A percentile compares a stretch with the other conserved stretches of the same genome.
These are phyloP conservation scores for Lecanicillium sp. DNA, from an alignment of 2,329 filamentous ascomycete species.

Conservation along the genomic window DNA sequence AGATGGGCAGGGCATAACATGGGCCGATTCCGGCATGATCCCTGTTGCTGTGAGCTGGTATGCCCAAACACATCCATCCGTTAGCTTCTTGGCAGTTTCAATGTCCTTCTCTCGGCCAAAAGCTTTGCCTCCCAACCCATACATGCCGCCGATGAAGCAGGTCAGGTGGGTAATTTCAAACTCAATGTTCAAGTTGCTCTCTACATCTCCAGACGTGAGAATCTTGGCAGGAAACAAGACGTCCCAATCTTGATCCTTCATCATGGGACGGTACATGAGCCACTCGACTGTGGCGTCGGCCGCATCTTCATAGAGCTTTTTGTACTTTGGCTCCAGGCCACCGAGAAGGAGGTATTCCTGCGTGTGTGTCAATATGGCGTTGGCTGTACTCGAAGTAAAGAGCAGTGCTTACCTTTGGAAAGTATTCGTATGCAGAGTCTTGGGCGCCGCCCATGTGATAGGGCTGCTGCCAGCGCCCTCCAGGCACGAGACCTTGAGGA, in stretches of 20 bases:
- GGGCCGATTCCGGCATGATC: slow-evolving; percentile 55
- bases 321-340: slow-evolving; percentile 65
- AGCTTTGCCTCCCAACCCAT: slow-evolving; percentile 56
- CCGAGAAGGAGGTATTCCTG: slow-evolving; percentile 67
- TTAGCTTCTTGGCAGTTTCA: slow-evolving; percentile 55
- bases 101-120: slow-evolving; percentile 52
- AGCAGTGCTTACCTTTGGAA: slow-evolving; percentile 43
- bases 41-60: slow-evolving; percentile 53
- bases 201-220: slow-evolving; percentile 34
- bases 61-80: slow-evolving; percentile 63
- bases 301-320: slow-evolving; percentile 61
- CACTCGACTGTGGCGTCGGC: slow-evolving; percentile 62
- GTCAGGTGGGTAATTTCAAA: slow-evolving; percentile 59
- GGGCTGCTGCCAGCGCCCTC: slow-evolving; percentile 34
- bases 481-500: slow-evolving; percentile 49
- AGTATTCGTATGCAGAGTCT: slow-evolving; percentile 67
- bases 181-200: slow-evolving; percentile 32
- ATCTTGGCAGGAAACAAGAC: slow-evolving; percentile 67
- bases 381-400: not conserved
- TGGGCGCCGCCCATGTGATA: slow-evolving; percentile 58
- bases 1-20: slow-evolving; percentile 37
- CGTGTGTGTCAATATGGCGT: slow-evolving; percentile 21
- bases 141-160: slow-evolving; percentile 66
- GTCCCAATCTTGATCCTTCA: slow-evolving; percentile 53
- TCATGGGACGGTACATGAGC: slow-evolving; percentile 73